phyloP scores from a whole-genome alignment of 441 rosid species.

The Flueggea neowawraea region DNA sequence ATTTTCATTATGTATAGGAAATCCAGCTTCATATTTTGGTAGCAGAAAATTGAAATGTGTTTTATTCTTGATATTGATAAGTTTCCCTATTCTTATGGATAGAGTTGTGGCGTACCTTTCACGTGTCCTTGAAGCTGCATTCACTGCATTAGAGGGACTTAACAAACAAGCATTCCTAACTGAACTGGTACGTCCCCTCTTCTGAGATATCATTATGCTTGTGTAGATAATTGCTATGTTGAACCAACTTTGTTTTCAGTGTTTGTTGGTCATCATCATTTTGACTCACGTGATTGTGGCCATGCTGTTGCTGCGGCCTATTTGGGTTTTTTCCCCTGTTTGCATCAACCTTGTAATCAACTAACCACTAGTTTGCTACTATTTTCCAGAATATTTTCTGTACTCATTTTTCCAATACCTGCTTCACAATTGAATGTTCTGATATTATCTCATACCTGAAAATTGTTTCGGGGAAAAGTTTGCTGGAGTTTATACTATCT shows the following conservation, averaged over 20 bases:
- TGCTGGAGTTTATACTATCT: too few relatives aligned
- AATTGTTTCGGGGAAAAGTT: background rate
- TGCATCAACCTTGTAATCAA: too few relatives aligned
- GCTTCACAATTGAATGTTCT: background rate
- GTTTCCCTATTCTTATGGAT: constrained; percentile 19
- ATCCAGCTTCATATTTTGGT: background rate
- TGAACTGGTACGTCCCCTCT: constrained; percentile 68
- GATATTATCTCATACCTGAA: background rate
- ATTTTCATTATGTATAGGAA: background rate
- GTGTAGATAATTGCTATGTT: background rate
- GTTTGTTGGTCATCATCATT: background rate
- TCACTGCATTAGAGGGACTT: constrained; percentile 95
- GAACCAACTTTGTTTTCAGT: background rate
- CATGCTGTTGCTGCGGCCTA: too few relatives aligned
- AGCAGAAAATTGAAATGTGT: background rate
- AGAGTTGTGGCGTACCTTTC: constrained; percentile 98
- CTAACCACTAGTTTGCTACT: too few relatives aligned
- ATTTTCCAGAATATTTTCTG: too few relatives aligned
- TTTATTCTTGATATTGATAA: constrained; percentile 14
- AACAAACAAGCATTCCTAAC: constrained; percentile 98
- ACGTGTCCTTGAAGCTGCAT: constrained; percentile 96
- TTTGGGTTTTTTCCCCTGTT: too few relatives aligned
- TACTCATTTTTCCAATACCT: background rate
- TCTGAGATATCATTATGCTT: constrained; percentile 8
- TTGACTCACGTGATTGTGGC: too few relatives aligned